Base-by-base conservation (phyloP, 805 yeast genomes). In the Saccharomycopsis synnaedendra region DNA sequence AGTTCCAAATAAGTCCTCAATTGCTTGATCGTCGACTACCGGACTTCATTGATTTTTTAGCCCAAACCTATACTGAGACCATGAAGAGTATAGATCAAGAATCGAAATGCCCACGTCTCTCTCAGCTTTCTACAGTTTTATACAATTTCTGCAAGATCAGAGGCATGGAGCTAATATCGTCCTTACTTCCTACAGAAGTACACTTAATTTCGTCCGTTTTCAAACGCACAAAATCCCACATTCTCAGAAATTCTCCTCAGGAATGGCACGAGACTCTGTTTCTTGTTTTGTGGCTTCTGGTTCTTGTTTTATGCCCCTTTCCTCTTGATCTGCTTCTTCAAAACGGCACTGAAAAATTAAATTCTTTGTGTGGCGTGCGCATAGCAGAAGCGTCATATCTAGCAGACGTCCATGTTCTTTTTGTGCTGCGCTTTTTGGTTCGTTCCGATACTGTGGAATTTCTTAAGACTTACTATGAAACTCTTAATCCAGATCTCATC, bases 281-380 rank as follows among this genome's bases (percentile, higher is more conserved):
- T 7, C 58, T 78, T 39, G 61, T 87, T 5, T 65, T 83, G 3
- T 89, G 96, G 95, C 68, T 86, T 6, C 72, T 82, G 0, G 76
- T 81, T 6, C 64, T 88, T 28, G 72, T 79, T 0, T 64, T 84
- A n/a, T 76, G 80, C 0, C 97, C 97, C 0, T 88, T 89, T 57
- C 71, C 75, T 1, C 64, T 89, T 30, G 62, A 60, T 1, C 53
- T 63, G 0, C 61, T 81, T 10, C 43, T 47, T 7, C 28, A 38
- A 5, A 62, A 62, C 1, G 52, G 59, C 3, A 2, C 8, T 9
- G 49, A 58, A 0, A 48, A 61, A 0, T 60, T 74, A 5, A 56
- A 72, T 4, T 53, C 56, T 1, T 46, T 59, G 2, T 55, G 81
- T 1, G 71, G 67, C 41, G 49, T 54, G 0, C 51, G 71, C 5